Conservation (phyloP, 192 early-diverging fungal genomes). For the Thamnidium elegans region DNA sequence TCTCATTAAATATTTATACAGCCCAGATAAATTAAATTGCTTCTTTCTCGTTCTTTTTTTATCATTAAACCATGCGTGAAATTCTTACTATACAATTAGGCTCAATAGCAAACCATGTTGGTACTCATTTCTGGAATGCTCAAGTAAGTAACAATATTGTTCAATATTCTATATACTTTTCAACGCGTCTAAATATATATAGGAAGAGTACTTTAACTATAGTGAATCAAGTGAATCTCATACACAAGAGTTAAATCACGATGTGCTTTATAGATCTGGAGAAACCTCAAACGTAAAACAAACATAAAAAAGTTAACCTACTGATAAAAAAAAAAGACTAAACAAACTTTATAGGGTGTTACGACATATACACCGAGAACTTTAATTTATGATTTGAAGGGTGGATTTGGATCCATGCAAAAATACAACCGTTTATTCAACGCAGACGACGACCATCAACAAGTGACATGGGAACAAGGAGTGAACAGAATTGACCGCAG, state of each 20-base stretch:
- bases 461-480: conserved; percentile 32
- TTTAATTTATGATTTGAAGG: conserved; percentile 80
- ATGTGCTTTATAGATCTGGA: conserved; percentile 57
- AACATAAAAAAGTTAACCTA: not conserved
- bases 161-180: conserved; percentile 3
- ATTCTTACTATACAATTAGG: conserved; percentile 94
- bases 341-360: conserved; percentile 47
- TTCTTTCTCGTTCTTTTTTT: conserved; percentile 3
- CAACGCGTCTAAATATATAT: conserved; percentile 21
- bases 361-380: conserved; percentile 75
- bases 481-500: conserved; percentile 13
- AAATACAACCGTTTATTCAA: conserved; percentile 35
- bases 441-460: not conserved
- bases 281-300: conserved; percentile 38
- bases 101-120: conserved; percentile 80
- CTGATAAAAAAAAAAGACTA: not conserved
- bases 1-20: no score
- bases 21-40: no score
- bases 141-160: conserved; percentile 47
- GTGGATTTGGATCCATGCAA: conserved; percentile 41
- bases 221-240: conserved; percentile 31
- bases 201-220: conserved; percentile 52
- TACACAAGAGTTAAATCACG: conserved; percentile 47
- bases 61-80: conserved; percentile 60
- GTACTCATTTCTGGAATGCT: conserved; percentile 92